These are phyloP conservation scores for Cicer cuneatum DNA, from an alignment of 306 rosid species.

Conservation along the genomic window DNA sequence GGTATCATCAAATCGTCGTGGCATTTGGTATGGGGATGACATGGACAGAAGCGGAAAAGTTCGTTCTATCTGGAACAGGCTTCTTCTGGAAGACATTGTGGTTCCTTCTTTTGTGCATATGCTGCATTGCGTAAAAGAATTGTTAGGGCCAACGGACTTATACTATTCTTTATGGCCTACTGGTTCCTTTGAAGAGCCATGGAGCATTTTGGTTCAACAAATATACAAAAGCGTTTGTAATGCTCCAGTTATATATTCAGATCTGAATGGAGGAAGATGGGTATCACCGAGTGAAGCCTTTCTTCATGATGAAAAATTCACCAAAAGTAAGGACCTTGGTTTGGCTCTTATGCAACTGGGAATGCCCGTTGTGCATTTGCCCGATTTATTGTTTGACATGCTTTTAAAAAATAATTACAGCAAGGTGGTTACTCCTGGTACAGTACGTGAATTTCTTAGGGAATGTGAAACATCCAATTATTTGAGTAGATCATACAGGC, in stretches of 20 bases:
- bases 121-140: slow-evolving; percentile 68
- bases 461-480: slow-evolving; percentile 54
- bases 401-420: slow-evolving; percentile 67
- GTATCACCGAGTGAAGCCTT: slow-evolving; percentile 82
- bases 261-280: slow-evolving; percentile 89
- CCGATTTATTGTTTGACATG: slow-evolving; percentile 66
- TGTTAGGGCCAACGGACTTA: slow-evolving; percentile 65
- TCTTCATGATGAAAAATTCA: slow-evolving; percentile 81
- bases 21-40: slow-evolving; percentile 98
- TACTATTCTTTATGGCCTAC: slow-evolving; percentile 90
- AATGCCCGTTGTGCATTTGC: slow-evolving; percentile 88
- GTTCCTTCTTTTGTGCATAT: slow-evolving; percentile 81
- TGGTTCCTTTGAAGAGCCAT: slow-evolving; percentile 97
- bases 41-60: slow-evolving; percentile 98
- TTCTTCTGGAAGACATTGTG: slow-evolving; percentile 85
- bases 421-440: slow-evolving; percentile 82
- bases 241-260: slow-evolving; percentile 75
- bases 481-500: slow-evolving; percentile 65
- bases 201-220: slow-evolving; percentile 80
- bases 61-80: slow-evolving; percentile 94
- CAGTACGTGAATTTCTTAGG: slow-evolving; percentile 83
- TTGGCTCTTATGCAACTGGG: slow-evolving; percentile 76
- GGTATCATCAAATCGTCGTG: slow-evolving; percentile 97
- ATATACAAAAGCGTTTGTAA: slow-evolving; percentile 66
- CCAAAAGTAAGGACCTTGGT: slow-evolving; percentile 73